Evolutionary conservation across 768 basidiomycete species (phyloP).

Genomic region (Rhodosporidiobolus odoratus): DNA sequence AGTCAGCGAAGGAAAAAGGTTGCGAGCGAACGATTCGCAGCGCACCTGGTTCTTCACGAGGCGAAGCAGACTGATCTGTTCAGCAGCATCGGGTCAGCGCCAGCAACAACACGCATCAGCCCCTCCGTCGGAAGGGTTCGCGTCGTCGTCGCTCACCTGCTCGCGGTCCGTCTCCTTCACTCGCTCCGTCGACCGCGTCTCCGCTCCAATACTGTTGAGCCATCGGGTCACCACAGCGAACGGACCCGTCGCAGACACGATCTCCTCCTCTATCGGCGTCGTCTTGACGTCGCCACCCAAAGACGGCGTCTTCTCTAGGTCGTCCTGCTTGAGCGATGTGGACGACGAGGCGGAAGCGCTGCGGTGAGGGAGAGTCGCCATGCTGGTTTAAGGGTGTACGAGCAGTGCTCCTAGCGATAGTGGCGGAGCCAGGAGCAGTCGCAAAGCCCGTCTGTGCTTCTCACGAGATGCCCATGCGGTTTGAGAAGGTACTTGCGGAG

Average conservation of each 20-base stretch:
- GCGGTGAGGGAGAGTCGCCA: too few species aligned
- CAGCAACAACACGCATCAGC: too few species aligned
- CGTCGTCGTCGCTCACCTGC: not conserved
- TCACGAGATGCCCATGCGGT: too few species aligned
- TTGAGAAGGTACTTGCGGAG: too few species aligned
- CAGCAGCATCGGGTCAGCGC: not conserved
- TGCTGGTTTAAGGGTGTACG: too few species aligned
- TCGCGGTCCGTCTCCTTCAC: slow-evolving; percentile 29
- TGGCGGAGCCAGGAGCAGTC: too few species aligned
- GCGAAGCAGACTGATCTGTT: slow-evolving; percentile 7
- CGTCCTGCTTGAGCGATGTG: too few species aligned
- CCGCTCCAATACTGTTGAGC: slow-evolving; percentile 22
- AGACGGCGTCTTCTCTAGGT: slow-evolving; percentile 25
- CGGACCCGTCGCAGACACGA: slow-evolving; percentile 41
- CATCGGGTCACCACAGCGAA: slow-evolving; percentile 1
- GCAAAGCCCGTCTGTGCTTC: too few species aligned
- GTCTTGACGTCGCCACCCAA: slow-evolving; percentile 50
- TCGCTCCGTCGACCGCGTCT: slow-evolving; percentile 43
- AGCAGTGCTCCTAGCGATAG: too few species aligned
- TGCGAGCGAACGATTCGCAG: slow-evolving; percentile 21
- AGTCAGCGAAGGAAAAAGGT: not conserved
- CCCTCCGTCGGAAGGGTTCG: too few species aligned
- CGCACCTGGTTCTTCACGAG: slow-evolving; percentile 9
- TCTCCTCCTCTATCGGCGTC: slow-evolving; percentile 39
- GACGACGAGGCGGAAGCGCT: too few species aligned